Percentiles rank a stretch among this genome's conserved stretches.
phyloP scores from a whole-genome alignment of 441 rosid genomes.

The Mallotus japonicus region DNA sequence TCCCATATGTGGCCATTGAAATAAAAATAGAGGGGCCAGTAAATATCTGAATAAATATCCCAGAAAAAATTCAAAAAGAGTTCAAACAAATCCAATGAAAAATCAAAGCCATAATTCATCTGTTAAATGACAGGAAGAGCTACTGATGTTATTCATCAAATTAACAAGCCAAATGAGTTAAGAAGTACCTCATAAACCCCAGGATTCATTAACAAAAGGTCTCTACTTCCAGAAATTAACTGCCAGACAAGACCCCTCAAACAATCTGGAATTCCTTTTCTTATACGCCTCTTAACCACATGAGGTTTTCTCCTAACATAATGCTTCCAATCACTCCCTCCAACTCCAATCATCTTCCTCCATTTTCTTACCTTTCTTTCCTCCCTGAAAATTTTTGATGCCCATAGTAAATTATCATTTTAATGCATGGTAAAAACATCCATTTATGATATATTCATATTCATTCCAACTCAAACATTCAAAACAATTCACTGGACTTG shows the following conservation, averaged over 20 bases:
- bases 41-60: not conserved
- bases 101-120: not conserved
- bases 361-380: constrained; percentile 82
- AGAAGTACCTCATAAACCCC: constrained; percentile 80
- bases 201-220: constrained; percentile 91
- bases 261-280: constrained; percentile 97
- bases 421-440: constrained; percentile 8
- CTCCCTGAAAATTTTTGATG: constrained; percentile 50
- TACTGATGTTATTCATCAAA: constrained; percentile 2
- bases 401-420: constrained; percentile 20
- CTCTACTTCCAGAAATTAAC: constrained; percentile 91
- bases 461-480: constrained; percentile 4
- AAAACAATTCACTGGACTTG: constrained; percentile 1
- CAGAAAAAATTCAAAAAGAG: not conserved
- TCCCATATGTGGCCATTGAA: not conserved
- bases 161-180: constrained; percentile 12
- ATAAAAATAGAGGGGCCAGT: not conserved
- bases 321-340: constrained; percentile 98
- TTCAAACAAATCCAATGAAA: constrained; percentile 13
- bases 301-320: constrained; percentile 85
- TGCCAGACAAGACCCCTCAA: constrained; percentile 99
- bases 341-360: constrained; percentile 98
- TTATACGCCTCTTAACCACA: constrained; percentile 79
- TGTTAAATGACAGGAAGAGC: constrained; percentile 12
- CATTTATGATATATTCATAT: not conserved